Evolutionary conservation across 2,329 filamentous ascomycete species (phyloP), one percentile per base, ranked within the genome.

Genomic region (Aureobasidium subglaciale): DNA sequence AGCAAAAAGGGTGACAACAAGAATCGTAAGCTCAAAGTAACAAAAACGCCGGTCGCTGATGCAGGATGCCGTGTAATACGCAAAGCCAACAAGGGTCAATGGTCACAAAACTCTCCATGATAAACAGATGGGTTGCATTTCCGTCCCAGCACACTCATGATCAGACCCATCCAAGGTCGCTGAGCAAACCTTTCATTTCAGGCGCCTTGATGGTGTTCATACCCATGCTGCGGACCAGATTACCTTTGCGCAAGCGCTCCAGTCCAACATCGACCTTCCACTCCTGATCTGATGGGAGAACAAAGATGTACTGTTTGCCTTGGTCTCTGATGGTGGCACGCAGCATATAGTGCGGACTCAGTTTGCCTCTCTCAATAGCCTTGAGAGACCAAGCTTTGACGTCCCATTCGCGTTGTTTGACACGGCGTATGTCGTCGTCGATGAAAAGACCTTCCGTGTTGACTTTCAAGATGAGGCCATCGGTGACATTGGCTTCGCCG

Each of bases 311-410:
- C 61, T 75, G 76, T 63, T 81, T 83, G 59, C 79, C 79, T 62
- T 84, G 72, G 62, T 85, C 82, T 57, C 81, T 75, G 45, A 82
- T 70, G 45, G 73, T 79, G 13, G 80, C 81, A 52, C 82, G 75
- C 55, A 85, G 73, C 53, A 85, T 70, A 61, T 83, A 24, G 8
- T 56, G 18, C 24, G 15, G 20, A 9, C 52, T 34, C 32, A 43
- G 55, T 61, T 48, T 63, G 61, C 55, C 56, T 20, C 27, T 54
- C 38, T 97, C 93, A 71, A 95, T 84, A 61, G 87, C 76, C 74
- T 95, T 96, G 73, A 99, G 81, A 40, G 90, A 96, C 93, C 93
- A 97, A 24, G 92, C 91, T 72, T 97, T 97, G 67, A 97, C 84
- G 70, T 99, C 93, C 93, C 93, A 99, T 73, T 99, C 93, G 58